A percentile compares a stretch with the other conserved stretches of the same genome.
Conservation (phyloP, 306 rosid species). For the Herpetospermum pedunculosum region DNA sequence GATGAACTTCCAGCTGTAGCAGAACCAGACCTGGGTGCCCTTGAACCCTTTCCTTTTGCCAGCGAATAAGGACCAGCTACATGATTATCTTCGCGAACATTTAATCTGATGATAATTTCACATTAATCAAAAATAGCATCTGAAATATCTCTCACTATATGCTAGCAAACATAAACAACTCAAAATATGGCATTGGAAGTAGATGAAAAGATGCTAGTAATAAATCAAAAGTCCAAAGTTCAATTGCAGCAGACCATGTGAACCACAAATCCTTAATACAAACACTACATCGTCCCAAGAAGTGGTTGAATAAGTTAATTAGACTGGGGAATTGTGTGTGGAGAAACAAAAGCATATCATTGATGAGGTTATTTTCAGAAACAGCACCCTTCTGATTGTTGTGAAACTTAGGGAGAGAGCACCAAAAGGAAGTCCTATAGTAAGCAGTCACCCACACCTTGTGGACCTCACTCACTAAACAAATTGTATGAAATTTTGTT, state of each 20-base stretch:
- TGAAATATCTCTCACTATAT: not conserved
- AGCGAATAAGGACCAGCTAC: slow-evolving; percentile 29
- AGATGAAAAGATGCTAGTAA: not conserved
- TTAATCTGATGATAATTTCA: slow-evolving; percentile 30
- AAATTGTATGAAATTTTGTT: not conserved
- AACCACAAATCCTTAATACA: not conserved
- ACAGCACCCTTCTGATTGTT: not conserved
- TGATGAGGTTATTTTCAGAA: not conserved
- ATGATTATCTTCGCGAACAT: slow-evolving; percentile 36
- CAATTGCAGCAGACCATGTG: not conserved
- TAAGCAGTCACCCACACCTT: not conserved
- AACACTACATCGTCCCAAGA: not conserved
- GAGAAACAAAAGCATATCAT: not conserved
- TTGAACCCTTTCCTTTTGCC: slow-evolving; percentile 66
- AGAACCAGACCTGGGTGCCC: slow-evolving; percentile 56
- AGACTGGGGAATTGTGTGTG: no score
- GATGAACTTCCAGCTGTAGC: slow-evolving; percentile 35
- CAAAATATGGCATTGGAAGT: slow-evolving; percentile 1
- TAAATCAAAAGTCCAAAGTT: not conserved
- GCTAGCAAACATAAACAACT: not conserved
- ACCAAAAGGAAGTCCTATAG: not conserved
- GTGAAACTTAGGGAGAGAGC: not conserved
- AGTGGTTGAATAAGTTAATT: not conserved
- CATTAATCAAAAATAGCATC: not conserved
- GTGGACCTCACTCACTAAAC: not conserved